Evolutionary conservation across 176 grass and related monocot species (phyloP).

Genomic region (Aegilops longissima): DNA sequence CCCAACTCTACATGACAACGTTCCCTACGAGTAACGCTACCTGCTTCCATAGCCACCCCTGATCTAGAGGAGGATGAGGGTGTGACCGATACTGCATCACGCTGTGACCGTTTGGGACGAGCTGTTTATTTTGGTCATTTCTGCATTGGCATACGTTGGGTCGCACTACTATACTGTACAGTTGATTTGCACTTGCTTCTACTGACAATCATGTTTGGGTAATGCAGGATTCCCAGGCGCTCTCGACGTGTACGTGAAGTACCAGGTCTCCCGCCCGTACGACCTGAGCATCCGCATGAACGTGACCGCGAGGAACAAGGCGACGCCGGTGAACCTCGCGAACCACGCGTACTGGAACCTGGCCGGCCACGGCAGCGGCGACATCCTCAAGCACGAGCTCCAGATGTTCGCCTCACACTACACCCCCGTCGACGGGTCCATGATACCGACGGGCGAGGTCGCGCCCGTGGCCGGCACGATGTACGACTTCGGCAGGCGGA

Average conservation of each 20-base stretch:
- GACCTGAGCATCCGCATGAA: conserved; percentile 60
- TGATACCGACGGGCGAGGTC: conserved; percentile 14
- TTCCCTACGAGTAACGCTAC: too few relatives aligned
- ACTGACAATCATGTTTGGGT: neutral
- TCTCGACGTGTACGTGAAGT: conserved; percentile 76
- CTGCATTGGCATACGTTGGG: neutral
- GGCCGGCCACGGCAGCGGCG: neutral
- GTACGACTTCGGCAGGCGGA: conserved; percentile 49
- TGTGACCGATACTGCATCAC: too few relatives aligned
- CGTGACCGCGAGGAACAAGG: conserved; percentile 45
- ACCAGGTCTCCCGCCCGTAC: conserved; percentile 53
- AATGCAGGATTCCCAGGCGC: conserved; percentile 69
- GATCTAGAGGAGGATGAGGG: too few relatives aligned
- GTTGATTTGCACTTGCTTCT: neutral
- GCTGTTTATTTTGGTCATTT: neutral
- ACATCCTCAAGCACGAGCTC: conserved; percentile 4
- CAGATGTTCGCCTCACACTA: neutral
- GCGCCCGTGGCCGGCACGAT: conserved; percentile 45
- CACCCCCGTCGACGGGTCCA: neutral
- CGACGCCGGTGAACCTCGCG: conserved; percentile 69
- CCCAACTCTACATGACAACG: too few relatives aligned
- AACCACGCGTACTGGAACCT: conserved; percentile 84
- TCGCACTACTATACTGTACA: neutral
- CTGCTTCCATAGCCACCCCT: too few relatives aligned
- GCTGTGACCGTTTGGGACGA: too few relatives aligned